Evolutionary conservation across 805 yeast species (phyloP), one percentile per base, ranked within the genome.

Genomic region (Metschnikowia picachoensis): DNA sequence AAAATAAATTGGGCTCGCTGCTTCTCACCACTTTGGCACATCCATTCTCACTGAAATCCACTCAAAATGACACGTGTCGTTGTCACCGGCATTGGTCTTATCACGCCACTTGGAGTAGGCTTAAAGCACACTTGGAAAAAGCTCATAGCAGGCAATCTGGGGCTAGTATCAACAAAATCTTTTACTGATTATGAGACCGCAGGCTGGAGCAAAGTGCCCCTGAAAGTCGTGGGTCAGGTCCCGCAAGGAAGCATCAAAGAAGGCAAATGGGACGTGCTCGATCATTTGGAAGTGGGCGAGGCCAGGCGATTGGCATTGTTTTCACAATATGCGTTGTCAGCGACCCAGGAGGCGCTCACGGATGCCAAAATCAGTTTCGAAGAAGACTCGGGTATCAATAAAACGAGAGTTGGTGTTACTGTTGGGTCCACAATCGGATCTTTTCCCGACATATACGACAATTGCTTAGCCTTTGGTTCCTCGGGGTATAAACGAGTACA

Each of bases 341-440:
- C 96, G 1, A 75, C 96, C 0, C 62, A 74, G 28, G 91, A 88
- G 62, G 98, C 98, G 0, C 59, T 94, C 9, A 57, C 59, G 0
- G 91, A 87, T 62, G 82, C 97, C 0, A 63, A 73, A 6, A 31
- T 68, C 9, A 34, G 35, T n/a, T 20, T 44, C 2, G 10, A 15
- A 3, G 14, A 37, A 8, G 14, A 25, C 28, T n/a, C 16, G 2
- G 29, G 30, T 16, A 16, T 32, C 8, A 41, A 39, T 16, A 44
- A 31, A 28, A 29, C 34, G 3, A 38, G 13, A 46, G 60, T 80
- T 3, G 95, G 97, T 2, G 90, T 87, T 2, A 83, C 89, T n/a
- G 78, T 92, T 8, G 99, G 98, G 0, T 83, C 96, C 1, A 96
- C 97, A 0, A 87, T 94, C 41, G 98, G 97, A 0, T 87, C 95